Evolutionary conservation across 1,139 yeast genomes (phyloP), one percentile per base, ranked within the genome.

Genomic region (Pichia sp.): DNA sequence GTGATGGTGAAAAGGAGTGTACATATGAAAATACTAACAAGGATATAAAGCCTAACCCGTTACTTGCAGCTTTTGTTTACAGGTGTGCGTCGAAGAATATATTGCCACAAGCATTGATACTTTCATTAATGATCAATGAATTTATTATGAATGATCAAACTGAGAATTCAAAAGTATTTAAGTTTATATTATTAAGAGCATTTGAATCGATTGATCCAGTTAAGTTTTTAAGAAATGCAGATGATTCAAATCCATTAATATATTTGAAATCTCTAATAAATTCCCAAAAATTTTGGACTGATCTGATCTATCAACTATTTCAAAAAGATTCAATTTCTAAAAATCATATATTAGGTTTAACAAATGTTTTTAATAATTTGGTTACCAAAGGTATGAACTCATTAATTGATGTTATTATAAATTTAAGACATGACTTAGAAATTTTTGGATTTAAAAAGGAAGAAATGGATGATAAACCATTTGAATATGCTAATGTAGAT

Each of bases 331-430:
- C 37, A 8, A 12, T n/a, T 1, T 11, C 36, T 4, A 43, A 40
- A 15, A 42, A 41, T 29, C 44, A 49, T 15, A 45, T 34, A 11
- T 39, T 43, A 7, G 51, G 53, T 2, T 42, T 50, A 39, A 50
- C 51, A 1, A 43, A 20, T 12, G 46, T 45, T 6, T 30, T 50
- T 23, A 49, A 56, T 29, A 51, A 52, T 16, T 24, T 54, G 12
- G 47, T 60, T 6, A 48, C 59, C 9, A 57, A 57, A 48, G 64
- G 64, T 15, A 54, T 53, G 20, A 35, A 47, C 22, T 52, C 61
- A 8, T 46, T 59, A 7, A 43, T 58, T n/a, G 59, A 55, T 11
- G 51, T 46, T 4, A 47, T 50, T n/a, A 38, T 50, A 5, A 37
- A 42, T 26, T 40, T 50, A 15, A 42, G 51, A 20, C 20, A 43